Base-by-base conservation (phyloP, 2,329 filamentous ascomycete genomes). In the Colletotrichum cereale region DNA sequence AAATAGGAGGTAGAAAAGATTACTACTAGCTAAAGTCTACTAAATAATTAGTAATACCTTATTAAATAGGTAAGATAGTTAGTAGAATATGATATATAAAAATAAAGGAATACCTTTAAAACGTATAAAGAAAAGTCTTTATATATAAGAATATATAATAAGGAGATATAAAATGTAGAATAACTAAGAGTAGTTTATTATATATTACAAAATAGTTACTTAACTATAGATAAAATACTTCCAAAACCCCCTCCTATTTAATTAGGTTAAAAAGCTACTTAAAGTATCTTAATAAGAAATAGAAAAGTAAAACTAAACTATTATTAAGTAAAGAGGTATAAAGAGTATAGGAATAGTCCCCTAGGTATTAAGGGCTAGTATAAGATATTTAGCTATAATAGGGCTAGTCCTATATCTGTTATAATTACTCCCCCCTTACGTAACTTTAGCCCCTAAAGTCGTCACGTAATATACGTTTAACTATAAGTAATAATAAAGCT, bases 261-360 rank as follows among this genome's bases (percentile, higher is more conserved):
- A 65, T 40, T n/a, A 38, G 3, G 24, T 58, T 58, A 56, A 24
- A 48, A 48, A 18, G 7, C n/a, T 57, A 44, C 6, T 38, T 66
- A 66, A 2, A 36, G 5, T 66, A 58, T 40, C 29, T 61, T 24
- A 29, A 26, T 29, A 38, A n/a, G 5, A 8, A 21, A 4, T 31
- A 48, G n/a, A 44, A 56, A 40, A 34, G 4, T 5, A 34, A 34
- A 34, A 4, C 31, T 34, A 34, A 34, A 34, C 31, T 34, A 34
- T n/a, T n/a, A n/a, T n/a, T n/a, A n/a, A n/a, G n/a, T n/a, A n/a
- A n/a, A n/a, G n/a, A n/a, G n/a, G n/a, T n/a, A n/a, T n/a, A n/a
- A n/a, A n/a, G n/a, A n/a, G n/a, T n/a, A n/a, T n/a, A n/a, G n/a
- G n/a, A n/a, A n/a, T n/a, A n/a, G n/a, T n/a, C n/a, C n/a, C n/a